Evolutionary conservation across 176 grass and related monocot species (phyloP).

Genomic region (Guadua angustifolia): DNA sequence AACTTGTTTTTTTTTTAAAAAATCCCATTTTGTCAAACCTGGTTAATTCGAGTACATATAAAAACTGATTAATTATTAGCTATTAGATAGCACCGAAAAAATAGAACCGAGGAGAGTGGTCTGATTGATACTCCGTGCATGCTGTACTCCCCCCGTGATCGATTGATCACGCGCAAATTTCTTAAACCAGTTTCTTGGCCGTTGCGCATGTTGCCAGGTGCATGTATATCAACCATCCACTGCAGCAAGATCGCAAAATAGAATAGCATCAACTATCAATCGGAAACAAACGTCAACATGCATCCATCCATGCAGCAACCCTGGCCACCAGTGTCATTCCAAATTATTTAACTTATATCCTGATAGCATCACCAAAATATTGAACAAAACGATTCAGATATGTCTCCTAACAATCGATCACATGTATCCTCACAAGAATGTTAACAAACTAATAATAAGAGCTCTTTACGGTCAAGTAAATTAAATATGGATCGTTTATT

Average conservation of each 20-base stretch:
- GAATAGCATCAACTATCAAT: constrained; percentile 25
- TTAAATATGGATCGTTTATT: too few species aligned
- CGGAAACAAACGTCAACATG: constrained; percentile 23
- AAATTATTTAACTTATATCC: neutral
- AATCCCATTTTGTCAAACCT: too few species aligned
- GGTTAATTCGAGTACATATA: too few species aligned
- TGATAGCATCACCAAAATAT: too few species aligned
- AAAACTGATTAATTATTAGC: too few species aligned
- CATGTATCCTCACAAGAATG: neutral
- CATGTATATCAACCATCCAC: neutral
- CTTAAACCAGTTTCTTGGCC: neutral
- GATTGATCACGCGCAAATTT: too few species aligned
- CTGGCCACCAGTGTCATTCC: neutral
- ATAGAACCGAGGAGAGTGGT: too few species aligned
- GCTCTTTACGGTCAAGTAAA: too few species aligned
- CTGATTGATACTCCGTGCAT: too few species aligned
- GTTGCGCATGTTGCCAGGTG: constrained; percentile 26
- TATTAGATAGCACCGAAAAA: too few species aligned
- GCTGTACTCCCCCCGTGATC: too few species aligned
- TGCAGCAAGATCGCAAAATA: constrained; percentile 27
- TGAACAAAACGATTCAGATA: neutral
- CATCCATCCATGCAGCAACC: constrained; percentile 24
- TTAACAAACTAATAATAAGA: neutral
- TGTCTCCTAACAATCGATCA: constrained; percentile 10
- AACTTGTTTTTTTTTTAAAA: too few species aligned